These are phyloP conservation scores for Hypoxylon sp. DNA, from an alignment of 2,329 filamentous ascomycete species.

Conservation along the genomic window DNA sequence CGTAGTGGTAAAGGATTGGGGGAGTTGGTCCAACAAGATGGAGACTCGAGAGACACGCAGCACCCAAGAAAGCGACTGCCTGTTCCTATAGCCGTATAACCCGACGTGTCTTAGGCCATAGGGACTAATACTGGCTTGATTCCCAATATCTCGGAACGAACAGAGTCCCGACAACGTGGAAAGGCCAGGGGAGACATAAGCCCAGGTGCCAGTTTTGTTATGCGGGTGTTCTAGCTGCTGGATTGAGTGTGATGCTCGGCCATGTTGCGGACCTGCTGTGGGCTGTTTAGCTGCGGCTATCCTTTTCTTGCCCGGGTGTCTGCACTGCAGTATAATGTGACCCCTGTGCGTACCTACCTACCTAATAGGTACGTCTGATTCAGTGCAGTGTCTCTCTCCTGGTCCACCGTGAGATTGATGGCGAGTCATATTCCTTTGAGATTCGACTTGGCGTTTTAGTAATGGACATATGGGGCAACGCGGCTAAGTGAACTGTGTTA, in stretches of 20 bases:
- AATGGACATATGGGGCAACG: no score
- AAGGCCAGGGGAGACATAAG: slow-evolving; percentile 7
- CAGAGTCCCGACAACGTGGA: slow-evolving; percentile 28
- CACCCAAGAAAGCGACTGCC: slow-evolving; percentile 22
- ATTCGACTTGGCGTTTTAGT: no score
- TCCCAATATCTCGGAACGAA: slow-evolving; percentile 13
- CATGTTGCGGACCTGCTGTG: slow-evolving; percentile 33
- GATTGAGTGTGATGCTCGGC: slow-evolving; percentile 19
- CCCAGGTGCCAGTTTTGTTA: slow-evolving; percentile 25
- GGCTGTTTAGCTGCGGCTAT: slow-evolving; percentile 37
- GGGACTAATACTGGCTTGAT: slow-evolving; percentile 9
- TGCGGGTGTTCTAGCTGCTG: slow-evolving; percentile 30
- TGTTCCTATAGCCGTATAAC: slow-evolving; percentile 34
- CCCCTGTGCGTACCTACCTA: slow-evolving; percentile 30
- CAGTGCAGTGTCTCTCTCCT: slow-evolving; percentile 15
- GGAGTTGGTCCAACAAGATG: slow-evolving; percentile 32
- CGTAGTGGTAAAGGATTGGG: slow-evolving; percentile 30
- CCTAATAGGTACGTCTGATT: slow-evolving; percentile 17
- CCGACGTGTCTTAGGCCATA: slow-evolving; percentile 33
- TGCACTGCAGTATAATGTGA: slow-evolving; percentile 33
- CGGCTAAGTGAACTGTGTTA: no score
- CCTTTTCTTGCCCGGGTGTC: slow-evolving; percentile 38
- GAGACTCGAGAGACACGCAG: slow-evolving; percentile 37
- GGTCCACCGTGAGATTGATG: slow-evolving; percentile 5
- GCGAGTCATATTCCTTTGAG: slow-evolving; percentile 6